Conservation (phyloP, 169 alveolate genomes). For the Plasmodium falciparum region DNA sequence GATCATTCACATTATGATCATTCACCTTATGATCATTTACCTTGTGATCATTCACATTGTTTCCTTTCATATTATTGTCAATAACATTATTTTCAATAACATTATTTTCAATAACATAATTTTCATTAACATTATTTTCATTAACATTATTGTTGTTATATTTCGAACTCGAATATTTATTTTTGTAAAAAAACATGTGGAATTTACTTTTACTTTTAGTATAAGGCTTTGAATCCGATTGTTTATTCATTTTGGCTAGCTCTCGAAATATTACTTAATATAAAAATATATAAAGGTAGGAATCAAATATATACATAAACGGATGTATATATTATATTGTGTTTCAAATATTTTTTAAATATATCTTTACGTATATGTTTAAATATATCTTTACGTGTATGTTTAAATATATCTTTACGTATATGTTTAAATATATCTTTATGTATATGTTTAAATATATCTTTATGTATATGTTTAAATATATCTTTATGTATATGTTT, state of each 20-base stretch:
- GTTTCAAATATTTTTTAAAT: no score
- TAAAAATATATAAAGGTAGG: no score
- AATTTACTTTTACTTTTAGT: constrained; percentile 42
- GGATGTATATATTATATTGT: no score
- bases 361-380: no score
- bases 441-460: no score
- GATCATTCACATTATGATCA: background rate
- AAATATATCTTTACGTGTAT: no score
- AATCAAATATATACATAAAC: no score
- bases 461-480: no score
- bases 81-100: background rate
- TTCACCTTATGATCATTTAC: background rate
- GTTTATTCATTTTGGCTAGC: constrained; percentile 24
- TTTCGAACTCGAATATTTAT: constrained; percentile 40
- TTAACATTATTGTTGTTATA: background rate
- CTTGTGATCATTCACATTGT: background rate
- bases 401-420: no score
- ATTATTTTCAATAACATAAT: background rate
- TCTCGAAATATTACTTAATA: no score
- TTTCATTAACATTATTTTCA: background rate
- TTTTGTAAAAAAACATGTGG: constrained; percentile 39
- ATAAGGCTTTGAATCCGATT: constrained; percentile 27
- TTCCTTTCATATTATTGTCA: background rate
- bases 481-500: no score
- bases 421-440: no score